Evolutionary conservation across 1,139 yeast species (phyloP), one percentile per base, ranked within the genome.

Genomic region (Geotrichum citri-aurantii): DNA sequence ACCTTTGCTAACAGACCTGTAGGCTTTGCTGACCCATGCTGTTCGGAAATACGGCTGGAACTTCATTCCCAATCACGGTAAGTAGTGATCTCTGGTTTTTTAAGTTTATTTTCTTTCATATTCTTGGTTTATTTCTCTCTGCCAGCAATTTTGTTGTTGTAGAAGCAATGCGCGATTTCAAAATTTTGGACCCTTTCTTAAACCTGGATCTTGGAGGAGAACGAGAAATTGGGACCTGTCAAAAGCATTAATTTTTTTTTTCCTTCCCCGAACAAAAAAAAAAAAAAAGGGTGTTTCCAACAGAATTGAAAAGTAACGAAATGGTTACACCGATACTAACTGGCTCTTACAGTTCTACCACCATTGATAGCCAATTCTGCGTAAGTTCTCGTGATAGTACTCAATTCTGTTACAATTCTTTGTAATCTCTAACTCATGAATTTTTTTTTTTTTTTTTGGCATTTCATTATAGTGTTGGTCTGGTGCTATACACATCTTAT

Each of bases 281-380:
- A n/a, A n/a, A n/a, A n/a, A n/a, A n/a, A n/a, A n/a, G n/a, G n/a
- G n/a, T n/a, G n/a, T n/a, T n/a, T n/a, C n/a, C n/a, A 37, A n/a
- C 21, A n/a, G 44, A 37, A 37, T 37, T 26, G 10, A n/a, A 6
- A 17, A 37, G 44, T 37, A 37, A 37, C 44, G 44, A 37, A 37
- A 37, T 8, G 21, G 19, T n/a, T n/a, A 37, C 21, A 37, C 14
- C 7, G 1, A 37, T 27, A 23, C 42, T 52, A 33, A 31, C 48
- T 10, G n/a, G 33, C 21, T 44, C 3, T 31, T 24, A 11, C 49
- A 65, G 81, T 90, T 1, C 70, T 91, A 29, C 98, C 97, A 1
- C 98, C 98, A 0, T 73, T 92, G 52, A 62, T 92, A 1, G 96
- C 96, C 14, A 92, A 92, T 68, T 86, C 95, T 5, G 86, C 88